phyloP scores from a whole-genome alignment of 169 alveolate species.

The Plasmodium coatneyi region DNA sequence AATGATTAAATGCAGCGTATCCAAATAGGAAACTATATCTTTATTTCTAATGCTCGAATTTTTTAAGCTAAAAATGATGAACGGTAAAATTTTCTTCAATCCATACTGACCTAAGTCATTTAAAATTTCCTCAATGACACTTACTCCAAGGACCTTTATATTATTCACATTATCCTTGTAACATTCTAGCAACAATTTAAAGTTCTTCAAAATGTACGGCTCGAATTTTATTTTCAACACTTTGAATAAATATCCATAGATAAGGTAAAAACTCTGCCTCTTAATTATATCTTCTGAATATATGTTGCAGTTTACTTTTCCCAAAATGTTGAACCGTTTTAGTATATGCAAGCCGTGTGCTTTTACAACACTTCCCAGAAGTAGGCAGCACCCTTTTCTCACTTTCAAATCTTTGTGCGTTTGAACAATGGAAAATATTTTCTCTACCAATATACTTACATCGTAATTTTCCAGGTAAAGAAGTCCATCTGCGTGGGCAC shows the following conservation, averaged over 20 bases:
- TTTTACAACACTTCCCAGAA: constrained; percentile 65
- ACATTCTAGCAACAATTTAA: constrained; percentile 67
- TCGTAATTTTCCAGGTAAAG: constrained; percentile 50
- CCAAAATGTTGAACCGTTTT: constrained; percentile 28
- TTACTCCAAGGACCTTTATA: constrained; percentile 64
- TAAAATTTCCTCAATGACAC: constrained; percentile 60
- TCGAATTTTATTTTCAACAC: constrained; percentile 64
- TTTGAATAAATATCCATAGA: constrained; percentile 71
- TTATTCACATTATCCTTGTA: constrained; percentile 73
- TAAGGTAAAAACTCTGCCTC: constrained; percentile 71
- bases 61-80: constrained; percentile 21
- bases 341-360: constrained; percentile 70
- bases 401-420: constrained; percentile 52
- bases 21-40: constrained; percentile 56
- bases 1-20: constrained; percentile 40
- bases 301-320: constrained; percentile 34
- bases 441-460: constrained; percentile 30
- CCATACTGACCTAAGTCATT: constrained; percentile 57
- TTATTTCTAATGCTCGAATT: constrained; percentile 35
- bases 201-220: constrained; percentile 59
- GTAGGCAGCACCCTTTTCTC: constrained; percentile 69
- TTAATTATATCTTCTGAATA: constrained; percentile 59
- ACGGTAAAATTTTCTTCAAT: constrained; percentile 50
- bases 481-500: neutral
- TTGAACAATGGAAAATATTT: constrained; percentile 25